Percentiles rank a stretch among this genome's conserved stretches.
These are phyloP conservation scores for Candida neerlandica DNA, from an alignment of 1,139 yeast genomes.

Conservation along the genomic window DNA sequence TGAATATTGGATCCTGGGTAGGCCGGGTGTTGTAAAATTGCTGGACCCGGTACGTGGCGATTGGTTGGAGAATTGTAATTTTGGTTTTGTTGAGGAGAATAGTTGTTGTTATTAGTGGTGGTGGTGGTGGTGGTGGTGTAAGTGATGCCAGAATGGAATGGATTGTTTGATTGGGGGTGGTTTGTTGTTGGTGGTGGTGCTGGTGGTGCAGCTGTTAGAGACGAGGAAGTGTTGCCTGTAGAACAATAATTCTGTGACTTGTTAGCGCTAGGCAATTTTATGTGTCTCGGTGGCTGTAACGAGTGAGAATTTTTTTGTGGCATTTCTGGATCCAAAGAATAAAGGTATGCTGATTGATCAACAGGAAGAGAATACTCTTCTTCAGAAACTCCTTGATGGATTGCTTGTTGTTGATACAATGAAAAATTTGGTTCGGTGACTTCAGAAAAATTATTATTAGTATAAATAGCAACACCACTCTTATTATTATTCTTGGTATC, in stretches of 20 bases:
- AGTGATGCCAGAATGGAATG: neutral
- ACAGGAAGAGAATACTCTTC: neutral
- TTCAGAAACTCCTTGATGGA: neutral
- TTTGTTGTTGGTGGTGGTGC: neutral
- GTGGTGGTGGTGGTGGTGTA: neutral
- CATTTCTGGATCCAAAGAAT: neutral
- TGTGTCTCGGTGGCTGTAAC: constrained; percentile 10
- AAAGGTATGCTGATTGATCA: neutral
- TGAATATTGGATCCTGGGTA: neutral
- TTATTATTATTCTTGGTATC: neutral
- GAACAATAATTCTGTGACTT: neutral
- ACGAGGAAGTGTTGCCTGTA: neutral
- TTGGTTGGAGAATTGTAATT: constrained; percentile 1
- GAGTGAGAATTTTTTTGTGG: constrained; percentile 3
- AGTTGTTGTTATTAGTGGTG: neutral
- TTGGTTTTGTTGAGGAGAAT: neutral
- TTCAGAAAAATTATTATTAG: neutral
- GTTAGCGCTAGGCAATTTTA: constrained; percentile 7
- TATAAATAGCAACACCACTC: neutral
- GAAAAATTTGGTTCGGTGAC: neutral
- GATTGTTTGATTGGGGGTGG: constrained; percentile 1
- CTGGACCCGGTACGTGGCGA: constrained; percentile 9
- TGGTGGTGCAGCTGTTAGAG: constrained; percentile 2
- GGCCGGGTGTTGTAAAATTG: neutral
- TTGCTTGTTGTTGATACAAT: constrained; percentile 1